A percentile compares a stretch with the other conserved stretches of the same genome.
These are phyloP conservation scores for Cornus kousa DNA, from an alignment of 148 eudicot genomes.

Conservation along the genomic window DNA sequence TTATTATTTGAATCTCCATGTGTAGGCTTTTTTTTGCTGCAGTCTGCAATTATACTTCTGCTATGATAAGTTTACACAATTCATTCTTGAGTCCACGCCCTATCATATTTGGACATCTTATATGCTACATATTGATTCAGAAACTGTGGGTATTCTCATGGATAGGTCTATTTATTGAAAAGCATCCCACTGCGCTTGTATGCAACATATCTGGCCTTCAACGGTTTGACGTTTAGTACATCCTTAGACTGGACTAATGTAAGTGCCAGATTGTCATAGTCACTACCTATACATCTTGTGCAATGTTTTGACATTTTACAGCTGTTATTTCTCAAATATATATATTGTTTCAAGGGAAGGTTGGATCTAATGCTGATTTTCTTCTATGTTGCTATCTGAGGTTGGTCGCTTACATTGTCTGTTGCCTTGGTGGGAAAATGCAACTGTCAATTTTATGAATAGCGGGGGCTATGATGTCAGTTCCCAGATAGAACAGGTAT, in stretches of 20 bases:
- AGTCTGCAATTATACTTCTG: too few species aligned
- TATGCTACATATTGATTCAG: neutral
- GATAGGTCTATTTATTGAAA: constrained; percentile 73
- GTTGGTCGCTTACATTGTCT: constrained; percentile 88
- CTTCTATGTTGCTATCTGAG: constrained; percentile 30
- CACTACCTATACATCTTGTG: neutral
- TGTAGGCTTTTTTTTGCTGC: too few species aligned
- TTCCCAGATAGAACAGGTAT: constrained; percentile 56
- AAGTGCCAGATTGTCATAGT: constrained; percentile 12
- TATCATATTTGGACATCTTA: too few species aligned
- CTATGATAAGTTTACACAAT: too few species aligned
- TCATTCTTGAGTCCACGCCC: too few species aligned
- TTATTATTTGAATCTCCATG: too few species aligned
- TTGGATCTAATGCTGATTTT: neutral
- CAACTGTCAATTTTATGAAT: constrained; percentile 78
- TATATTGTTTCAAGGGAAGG: neutral
- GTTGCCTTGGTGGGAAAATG: constrained; percentile 94
- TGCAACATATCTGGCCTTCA: constrained; percentile 64
- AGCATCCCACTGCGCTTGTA: constrained; percentile 72
- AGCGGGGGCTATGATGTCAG: constrained; percentile 82
- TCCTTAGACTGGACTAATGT: constrained; percentile 81
- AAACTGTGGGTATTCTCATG: constrained; percentile 12
- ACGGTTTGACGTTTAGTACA: constrained; percentile 51
- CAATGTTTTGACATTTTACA: neutral
- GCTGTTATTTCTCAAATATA: neutral